phyloP scores from a whole-genome alignment of 2,329 filamentous ascomycete species.

The Claviceps fusiformis region DNA sequence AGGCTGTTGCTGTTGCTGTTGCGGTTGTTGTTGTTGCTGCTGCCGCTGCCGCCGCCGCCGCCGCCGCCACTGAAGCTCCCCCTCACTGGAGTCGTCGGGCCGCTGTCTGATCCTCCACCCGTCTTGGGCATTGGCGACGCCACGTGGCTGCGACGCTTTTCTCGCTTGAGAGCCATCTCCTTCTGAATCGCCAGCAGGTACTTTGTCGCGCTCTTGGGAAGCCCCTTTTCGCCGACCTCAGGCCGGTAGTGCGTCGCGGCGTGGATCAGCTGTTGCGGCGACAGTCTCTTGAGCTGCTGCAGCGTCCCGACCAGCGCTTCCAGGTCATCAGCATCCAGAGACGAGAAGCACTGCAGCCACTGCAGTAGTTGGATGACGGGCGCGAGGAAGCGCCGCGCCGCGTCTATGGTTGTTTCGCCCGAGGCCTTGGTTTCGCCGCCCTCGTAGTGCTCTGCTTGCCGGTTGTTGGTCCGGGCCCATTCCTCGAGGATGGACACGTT shows the following conservation, averaged over 20 bases:
- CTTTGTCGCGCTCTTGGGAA: conserved; percentile 78
- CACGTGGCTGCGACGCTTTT: conserved; percentile 35
- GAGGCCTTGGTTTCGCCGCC: conserved; percentile 74
- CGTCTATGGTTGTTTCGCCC: conserved; percentile 77
- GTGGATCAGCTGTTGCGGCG: conserved; percentile 79
- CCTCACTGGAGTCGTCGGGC: conserved; percentile 31
- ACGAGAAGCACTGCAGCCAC: conserved; percentile 97
- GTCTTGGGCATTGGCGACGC: conserved; percentile 27
- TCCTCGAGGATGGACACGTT: conserved; percentile 92
- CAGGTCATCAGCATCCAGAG: conserved; percentile 69
- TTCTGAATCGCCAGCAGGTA: conserved; percentile 72
- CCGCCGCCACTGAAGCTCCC: conserved; percentile 19
- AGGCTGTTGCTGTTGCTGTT: neutral
- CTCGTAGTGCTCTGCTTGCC: conserved; percentile 90
- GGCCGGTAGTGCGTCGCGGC: conserved; percentile 84
- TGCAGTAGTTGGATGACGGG: conserved; percentile 89
- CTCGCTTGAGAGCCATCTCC: conserved; percentile 50
- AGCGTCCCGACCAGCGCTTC: conserved; percentile 80
- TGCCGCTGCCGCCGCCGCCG: conserved; percentile 5
- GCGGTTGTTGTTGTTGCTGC: neutral
- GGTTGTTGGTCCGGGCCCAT: conserved; percentile 87
- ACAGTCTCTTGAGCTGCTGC: conserved; percentile 74
- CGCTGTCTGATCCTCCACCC: conserved; percentile 19
- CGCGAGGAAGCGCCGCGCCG: conserved; percentile 69
- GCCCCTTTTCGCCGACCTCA: conserved; percentile 86